These are phyloP conservation scores for Quercus alba DNA, from an alignment of 306 rosid genomes.

Conservation along the genomic window DNA sequence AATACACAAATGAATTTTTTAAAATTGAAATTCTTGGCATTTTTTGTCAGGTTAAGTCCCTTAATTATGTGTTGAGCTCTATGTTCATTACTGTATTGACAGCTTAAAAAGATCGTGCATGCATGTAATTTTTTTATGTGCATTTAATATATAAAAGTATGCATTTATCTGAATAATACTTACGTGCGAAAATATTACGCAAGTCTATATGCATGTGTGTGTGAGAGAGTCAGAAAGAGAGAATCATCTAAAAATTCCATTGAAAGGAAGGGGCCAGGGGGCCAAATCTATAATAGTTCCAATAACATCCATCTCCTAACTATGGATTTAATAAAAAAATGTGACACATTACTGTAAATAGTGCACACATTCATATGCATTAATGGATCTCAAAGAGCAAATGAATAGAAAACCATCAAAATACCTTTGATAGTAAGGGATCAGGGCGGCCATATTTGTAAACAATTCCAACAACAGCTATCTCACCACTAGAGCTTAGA, in stretches of 20 bases:
- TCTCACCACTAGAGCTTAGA: constrained; percentile 28
- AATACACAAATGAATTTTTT: no score
- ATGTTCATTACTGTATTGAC: no score
- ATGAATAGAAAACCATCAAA: not conserved
- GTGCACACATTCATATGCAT: not conserved
- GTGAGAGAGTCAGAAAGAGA: no score
- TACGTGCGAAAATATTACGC: not conserved
- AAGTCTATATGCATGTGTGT: no score
- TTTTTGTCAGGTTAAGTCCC: no score
- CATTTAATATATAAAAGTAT: not conserved
- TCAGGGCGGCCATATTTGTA: constrained; percentile 61
- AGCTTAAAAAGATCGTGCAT: not conserved
- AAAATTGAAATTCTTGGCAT: no score
- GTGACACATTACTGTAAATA: not conserved
- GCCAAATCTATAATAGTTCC: no score
- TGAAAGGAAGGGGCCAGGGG: no score
- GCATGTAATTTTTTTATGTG: not conserved
- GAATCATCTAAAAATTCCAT: no score
- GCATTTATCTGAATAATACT: not conserved
- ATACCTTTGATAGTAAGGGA: constrained; percentile 62
- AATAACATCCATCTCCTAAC: no score
- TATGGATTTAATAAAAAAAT: no score
- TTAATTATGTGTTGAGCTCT: no score
- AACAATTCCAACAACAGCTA: constrained; percentile 59
- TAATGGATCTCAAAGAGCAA: not conserved